Evolutionary conservation across 176 grass and related monocot genomes (phyloP).

Genomic region (Juncus effusus): DNA sequence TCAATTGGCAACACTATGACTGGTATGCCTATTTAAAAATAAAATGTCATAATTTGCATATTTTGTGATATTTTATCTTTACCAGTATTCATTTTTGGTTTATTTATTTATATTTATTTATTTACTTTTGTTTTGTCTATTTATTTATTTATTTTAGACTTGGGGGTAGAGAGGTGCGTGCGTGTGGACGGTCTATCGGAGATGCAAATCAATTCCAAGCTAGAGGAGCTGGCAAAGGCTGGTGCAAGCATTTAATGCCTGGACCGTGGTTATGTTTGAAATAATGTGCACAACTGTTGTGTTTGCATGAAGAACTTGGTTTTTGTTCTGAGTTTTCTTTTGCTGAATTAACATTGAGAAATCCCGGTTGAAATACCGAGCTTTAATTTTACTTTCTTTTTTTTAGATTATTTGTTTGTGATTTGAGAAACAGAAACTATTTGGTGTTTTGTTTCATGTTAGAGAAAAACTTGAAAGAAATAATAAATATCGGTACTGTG

Average conservation of each 20-base stretch:
- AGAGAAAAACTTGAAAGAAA: too few relatives aligned
- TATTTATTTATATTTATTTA: too few relatives aligned
- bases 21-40: too few relatives aligned
- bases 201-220: conserved; percentile 57
- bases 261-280: not conserved
- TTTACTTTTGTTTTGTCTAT: not conserved
- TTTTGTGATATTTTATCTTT: too few relatives aligned
- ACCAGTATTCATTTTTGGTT: too few relatives aligned
- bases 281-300: conserved; percentile 9
- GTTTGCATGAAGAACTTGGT: not conserved
- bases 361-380: conserved; percentile 4
- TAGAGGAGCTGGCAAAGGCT: conserved; percentile 56
- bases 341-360: conserved; percentile 10
- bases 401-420: too few relatives aligned
- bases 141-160: conserved; percentile 31
- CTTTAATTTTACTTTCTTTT: conserved; percentile 13
- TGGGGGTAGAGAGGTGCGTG: conserved; percentile 70
- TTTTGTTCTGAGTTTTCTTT: conserved; percentile 3
- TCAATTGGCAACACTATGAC: too few relatives aligned
- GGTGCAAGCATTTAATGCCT: conserved; percentile 16
- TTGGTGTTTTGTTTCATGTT: too few relatives aligned
- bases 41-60: too few relatives aligned
- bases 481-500: too few relatives aligned
- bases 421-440: too few relatives aligned
- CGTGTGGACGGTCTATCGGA: conserved; percentile 54